Evolutionary conservation across 495 filamentous ascomycete genomes (phyloP).

Genomic region (Parmelia sp.): DNA sequence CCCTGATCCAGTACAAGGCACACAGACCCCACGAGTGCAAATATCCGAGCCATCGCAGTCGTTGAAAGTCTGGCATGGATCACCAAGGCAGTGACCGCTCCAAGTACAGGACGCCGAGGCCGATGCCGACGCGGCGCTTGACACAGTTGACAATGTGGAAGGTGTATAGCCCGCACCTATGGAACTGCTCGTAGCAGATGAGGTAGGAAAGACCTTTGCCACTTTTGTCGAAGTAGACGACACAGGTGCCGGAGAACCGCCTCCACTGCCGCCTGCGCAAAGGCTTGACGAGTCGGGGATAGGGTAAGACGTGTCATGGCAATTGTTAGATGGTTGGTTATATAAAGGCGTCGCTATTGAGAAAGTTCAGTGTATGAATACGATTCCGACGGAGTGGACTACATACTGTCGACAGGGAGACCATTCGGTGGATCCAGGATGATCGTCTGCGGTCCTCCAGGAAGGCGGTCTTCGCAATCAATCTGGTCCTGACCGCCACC

Average conservation of each 20-base stretch:
- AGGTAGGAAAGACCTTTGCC: no score
- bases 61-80: neutral
- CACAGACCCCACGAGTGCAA: neutral
- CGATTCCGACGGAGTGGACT: neutral
- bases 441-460: conserved; percentile 12
- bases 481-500: conserved; percentile 32
- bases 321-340: conserved; percentile 9
- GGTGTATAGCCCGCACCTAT: no score
- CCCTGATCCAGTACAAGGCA: neutral
- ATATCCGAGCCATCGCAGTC: neutral
- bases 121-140: neutral
- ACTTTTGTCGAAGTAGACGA: no score
- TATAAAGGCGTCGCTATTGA: conserved; percentile 10
- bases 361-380: neutral
- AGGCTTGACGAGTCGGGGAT: conserved; percentile 4
- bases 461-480: conserved; percentile 35
- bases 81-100: conserved; percentile 23
- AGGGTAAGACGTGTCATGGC: conserved; percentile 8
- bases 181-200: neutral
- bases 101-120: conserved; percentile 12
- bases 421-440: conserved; percentile 17
- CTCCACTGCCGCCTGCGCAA: conserved; percentile 15
- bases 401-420: conserved; percentile 17
- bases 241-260: neutral
- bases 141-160: no score